A percentile compares a stretch with the other conserved stretches of the same genome.
These are phyloP conservation scores for Thymus mandschuricus DNA, from an alignment of 257 asterid species.

Conservation along the genomic window DNA sequence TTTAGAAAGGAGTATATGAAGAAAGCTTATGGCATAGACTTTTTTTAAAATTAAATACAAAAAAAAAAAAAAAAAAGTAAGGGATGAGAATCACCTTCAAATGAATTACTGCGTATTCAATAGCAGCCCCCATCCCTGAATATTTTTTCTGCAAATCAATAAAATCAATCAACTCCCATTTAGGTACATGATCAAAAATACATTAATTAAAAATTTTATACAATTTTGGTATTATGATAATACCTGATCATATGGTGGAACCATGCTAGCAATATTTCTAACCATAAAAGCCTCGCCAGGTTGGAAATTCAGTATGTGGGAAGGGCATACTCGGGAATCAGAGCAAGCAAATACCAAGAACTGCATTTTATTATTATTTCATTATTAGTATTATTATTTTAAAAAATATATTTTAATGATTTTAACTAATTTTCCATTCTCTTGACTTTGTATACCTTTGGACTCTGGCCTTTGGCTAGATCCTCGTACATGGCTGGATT, in stretches of 20 bases:
- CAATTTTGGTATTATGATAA: not conserved
- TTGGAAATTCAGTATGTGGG: conserved; percentile 54
- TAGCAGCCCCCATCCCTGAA: conserved; percentile 88
- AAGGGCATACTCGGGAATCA: conserved; percentile 68
- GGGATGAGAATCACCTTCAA: conserved; percentile 54
- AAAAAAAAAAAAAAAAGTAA: not conserved
- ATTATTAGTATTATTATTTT: too few species aligned
- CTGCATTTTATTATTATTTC: conserved; percentile 28
- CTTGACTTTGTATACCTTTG: conserved; percentile 42
- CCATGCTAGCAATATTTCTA: conserved; percentile 67
- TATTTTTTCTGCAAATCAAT: conserved; percentile 57
- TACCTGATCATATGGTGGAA: conserved; percentile 61
- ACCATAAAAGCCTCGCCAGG: conserved; percentile 70
- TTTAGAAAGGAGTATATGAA: not conserved
- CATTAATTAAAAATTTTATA: not conserved
- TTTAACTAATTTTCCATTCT: not conserved
- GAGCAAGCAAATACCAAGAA: conserved; percentile 70
- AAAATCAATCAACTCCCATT: not conserved
- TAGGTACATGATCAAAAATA: not conserved
- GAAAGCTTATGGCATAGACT: not conserved
- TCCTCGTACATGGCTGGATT: conserved; percentile 39
- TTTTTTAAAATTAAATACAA: not conserved
- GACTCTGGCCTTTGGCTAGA: conserved; percentile 49
- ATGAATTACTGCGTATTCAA: conserved; percentile 85
- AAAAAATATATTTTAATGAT: not conserved